Evolutionary conservation across 495 filamentous ascomycete species (phyloP), one percentile per base, ranked within the genome.

Genomic region (Hypoxylon trugodes): DNA sequence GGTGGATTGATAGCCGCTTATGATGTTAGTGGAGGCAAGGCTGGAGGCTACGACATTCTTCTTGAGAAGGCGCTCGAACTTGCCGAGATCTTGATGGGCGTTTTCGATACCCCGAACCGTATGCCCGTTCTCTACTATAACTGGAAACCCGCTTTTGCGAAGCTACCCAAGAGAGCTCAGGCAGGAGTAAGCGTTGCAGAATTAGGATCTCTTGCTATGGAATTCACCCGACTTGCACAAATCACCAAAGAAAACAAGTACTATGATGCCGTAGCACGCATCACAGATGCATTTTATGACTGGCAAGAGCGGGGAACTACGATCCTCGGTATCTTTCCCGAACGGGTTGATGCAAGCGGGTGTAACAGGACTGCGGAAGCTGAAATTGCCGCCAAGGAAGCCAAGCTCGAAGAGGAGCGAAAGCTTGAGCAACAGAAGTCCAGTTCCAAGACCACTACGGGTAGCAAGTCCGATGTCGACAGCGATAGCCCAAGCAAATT

Each of bases 61-160:
- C 79, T 98, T 53, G 86, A 91, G 38, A 98, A 98, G 74, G 93
- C 95, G 6, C 80, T 90, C 26, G 90, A 97, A 75, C 80, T 98
- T 42, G 95, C 86, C 12, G 92, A 97, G 67, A 83, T 98, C 24
- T 70, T 98, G 45, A 96, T 96, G 78, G 87, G 91, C 37, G 88
- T 90, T 9, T 98, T 98, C 74, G 95, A 98, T 74, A 98, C 95
- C 6, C 94, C 95, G 0, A 98, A 98, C 70, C 86, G 93, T 53
- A 96, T 98, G 93, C 95, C 95, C 9, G 72, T 90, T 15, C 85
- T 95, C 2, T 94, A 88, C 73, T 97, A 96, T 74, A 80, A 84
- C 41, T 97, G 92, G 92, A 85, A 86, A 28, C 91, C 93, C 21
- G 76, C 79, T 9, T 86, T 82, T 65, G 86, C 84, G 46, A 82